phyloP scores from a whole-genome alignment of 768 basidiomycete genomes.

The Lentinus tigrinus region DNA sequence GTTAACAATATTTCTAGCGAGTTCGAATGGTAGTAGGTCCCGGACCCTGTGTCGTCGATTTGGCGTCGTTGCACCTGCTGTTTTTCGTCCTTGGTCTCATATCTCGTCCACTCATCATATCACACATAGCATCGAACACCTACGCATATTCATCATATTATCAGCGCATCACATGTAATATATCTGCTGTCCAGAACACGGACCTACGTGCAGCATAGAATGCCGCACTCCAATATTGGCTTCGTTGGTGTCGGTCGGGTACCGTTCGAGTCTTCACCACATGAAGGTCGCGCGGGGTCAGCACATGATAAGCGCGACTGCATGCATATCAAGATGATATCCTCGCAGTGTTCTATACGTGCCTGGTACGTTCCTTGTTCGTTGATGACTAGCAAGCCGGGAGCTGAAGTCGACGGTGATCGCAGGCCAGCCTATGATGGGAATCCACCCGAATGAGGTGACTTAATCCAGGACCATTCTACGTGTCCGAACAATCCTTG shows the following conservation, averaged over 20 bases:
- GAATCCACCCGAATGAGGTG: too few relatives aligned
- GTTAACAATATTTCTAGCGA: slow-evolving; percentile 23
- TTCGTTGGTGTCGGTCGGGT: too few relatives aligned
- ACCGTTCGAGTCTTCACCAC: too few relatives aligned
- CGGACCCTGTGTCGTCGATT: background rate
- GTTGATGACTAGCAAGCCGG: too few relatives aligned
- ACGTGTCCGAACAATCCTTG: background rate
- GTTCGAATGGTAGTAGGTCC: slow-evolving; percentile 34
- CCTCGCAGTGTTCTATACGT: too few relatives aligned
- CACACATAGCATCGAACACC: slow-evolving; percentile 17
- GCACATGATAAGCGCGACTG: too few relatives aligned
- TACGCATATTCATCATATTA: slow-evolving; percentile 4
- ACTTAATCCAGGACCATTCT: too few relatives aligned
- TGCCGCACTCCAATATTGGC: background rate
- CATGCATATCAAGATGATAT: too few relatives aligned
- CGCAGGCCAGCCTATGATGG: too few relatives aligned
- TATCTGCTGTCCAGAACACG: slow-evolving; percentile 7
- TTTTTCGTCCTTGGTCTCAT: slow-evolving; percentile 4
- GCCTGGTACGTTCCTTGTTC: too few relatives aligned
- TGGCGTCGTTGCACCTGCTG: slow-evolving; percentile 1
- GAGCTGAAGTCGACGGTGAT: too few relatives aligned
- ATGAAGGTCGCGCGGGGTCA: too few relatives aligned
- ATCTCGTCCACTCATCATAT: slow-evolving; percentile 5
- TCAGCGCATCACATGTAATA: slow-evolving; percentile 17
- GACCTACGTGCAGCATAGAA: background rate